Evolutionary conservation across 805 yeast species (phyloP), one percentile per base, ranked within the genome.

Genomic region (Candida easanensis): DNA sequence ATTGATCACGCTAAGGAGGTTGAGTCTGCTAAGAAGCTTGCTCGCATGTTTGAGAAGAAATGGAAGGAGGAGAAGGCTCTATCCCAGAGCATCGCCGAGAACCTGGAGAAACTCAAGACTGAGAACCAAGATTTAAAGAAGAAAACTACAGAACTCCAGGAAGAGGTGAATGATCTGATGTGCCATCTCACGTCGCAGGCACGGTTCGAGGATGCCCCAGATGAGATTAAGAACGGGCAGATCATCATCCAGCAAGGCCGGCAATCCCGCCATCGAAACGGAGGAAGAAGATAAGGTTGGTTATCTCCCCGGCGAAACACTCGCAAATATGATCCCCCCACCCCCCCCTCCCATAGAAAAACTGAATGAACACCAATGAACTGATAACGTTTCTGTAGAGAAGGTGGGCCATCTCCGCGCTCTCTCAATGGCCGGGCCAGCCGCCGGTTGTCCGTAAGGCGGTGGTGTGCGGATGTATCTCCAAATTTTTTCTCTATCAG

Each of bases 121-220:
- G 56, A 62, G 17, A 69, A 70, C 32, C 53, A 61, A 14, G 44
- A 50, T 17, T 44, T 79, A 21, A 62, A 64, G 33, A 45, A 45
- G 2, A 66, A 72, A 37, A 79, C 75, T 11, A 58, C 57, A 10
- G 86, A 79, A 2, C 57, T 83, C 23, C 60, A 71, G 34, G 88
- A 82, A 32, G 87, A 84, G 58, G 80, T 80, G 3, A 76, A 72
- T 22, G 96, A 88, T 60, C 61, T 88, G 41, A 86, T 89, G 96
- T 84, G 87, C 49, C 87, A 70, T 56, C 63, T 88, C 31, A 91
- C 84, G 45, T 73, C 85, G 0, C 85, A 78, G 57, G 84, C 80
- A 43, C 85, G 83, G 63, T 76, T 88, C 54, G 77, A 80, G 53
- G 77, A 79, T 55, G 85, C 87, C 18, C 74, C 80, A 3, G 84